These are phyloP conservation scores for Cymbopogon flexuosus DNA, from an alignment of 202 grass and related monocot species.

Conservation along the genomic window DNA sequence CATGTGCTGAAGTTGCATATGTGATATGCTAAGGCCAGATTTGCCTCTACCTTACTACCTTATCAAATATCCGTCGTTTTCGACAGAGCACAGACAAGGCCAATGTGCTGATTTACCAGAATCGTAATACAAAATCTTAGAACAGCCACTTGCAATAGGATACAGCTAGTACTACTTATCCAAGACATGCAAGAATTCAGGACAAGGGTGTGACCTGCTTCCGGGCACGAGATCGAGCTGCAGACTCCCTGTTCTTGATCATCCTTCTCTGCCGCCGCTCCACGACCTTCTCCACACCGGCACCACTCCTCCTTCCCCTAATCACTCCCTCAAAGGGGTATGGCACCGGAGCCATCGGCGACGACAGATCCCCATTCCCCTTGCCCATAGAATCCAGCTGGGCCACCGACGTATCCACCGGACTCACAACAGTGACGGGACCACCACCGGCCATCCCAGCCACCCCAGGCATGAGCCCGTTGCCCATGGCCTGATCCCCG, in stretches of 20 bases:
- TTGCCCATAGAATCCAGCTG: constrained; percentile 36
- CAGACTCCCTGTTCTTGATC: constrained; percentile 76
- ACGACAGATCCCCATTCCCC: constrained; percentile 39
- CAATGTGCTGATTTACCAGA: background rate
- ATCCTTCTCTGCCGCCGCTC: constrained; percentile 60
- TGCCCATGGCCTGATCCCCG: constrained; percentile 42
- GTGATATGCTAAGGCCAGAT: background rate
- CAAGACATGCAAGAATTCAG: background rate
- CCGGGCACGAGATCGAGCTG: constrained; percentile 47
- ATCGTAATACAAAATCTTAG: background rate
- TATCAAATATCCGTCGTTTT: constrained; percentile 5
- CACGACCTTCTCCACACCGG: constrained; percentile 47
- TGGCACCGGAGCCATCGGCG: constrained; percentile 38
- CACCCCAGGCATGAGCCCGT: constrained; percentile 41
- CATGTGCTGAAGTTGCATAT: background rate
- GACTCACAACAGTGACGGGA: constrained; percentile 1
- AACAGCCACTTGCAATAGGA: background rate
- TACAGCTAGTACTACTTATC: background rate
- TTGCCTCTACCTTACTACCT: background rate
- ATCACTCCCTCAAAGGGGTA: constrained; percentile 40
- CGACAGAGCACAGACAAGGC: background rate
- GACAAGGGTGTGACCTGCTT: constrained; percentile 42
- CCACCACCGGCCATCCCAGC: constrained; percentile 1
- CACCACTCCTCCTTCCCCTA: constrained; percentile 49
- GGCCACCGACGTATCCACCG: constrained; percentile 24